Base-by-base conservation (phyloP, 108 stramenopile genomes). In the Cyclotella atomus region DNA sequence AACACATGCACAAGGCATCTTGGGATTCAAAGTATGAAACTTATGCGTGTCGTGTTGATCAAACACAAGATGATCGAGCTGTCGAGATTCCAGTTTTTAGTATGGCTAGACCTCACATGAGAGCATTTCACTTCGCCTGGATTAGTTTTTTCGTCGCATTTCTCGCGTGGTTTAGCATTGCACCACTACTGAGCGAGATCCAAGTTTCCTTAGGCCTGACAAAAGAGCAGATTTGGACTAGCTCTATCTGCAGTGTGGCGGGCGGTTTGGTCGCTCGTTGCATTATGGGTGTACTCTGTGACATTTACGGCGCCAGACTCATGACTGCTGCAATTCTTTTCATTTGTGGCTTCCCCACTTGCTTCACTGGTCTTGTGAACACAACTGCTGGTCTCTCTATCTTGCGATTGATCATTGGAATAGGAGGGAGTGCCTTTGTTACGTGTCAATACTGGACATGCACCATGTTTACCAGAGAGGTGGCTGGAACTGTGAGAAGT, bases 371-470 rank as follows among this genome's bases (percentile, higher is more conserved):
- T 27, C 68, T 96, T 8, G 91, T 97, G 27, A 81, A 96, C 28
- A 82, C 55, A 34, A 83, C 91, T 17, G 33, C 49, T 3, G 95
- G 88, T 23, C 85, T 97, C 21, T 63, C 65, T 50, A 43, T 90
- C 19, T 54, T 92, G 12, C 85, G 96, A 36, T 67, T 95, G 52
- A 87, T 97, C 59, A 89, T 93, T 69, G 97, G 96, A 53, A 61
- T 92, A 35, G 88, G 87, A 7, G 89, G 87, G 28, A 75, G 78
- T 52, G 83, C 82, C 0, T 88, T 90, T 73, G 89, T 90, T 38
- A 68, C 85, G 71, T 93, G 92, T 57, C 96, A 97, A 77, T 94
- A 88, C 71, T 97, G 97, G 97, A 87, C 92, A 10, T 71, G 85
- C 23, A 72, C 82, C 47, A 96, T 95, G 89, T 97, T 97, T 72